Evolutionary conservation across 1,139 yeast species (phyloP).

Genomic region (Blastobotrys raffinosifermentans): DNA sequence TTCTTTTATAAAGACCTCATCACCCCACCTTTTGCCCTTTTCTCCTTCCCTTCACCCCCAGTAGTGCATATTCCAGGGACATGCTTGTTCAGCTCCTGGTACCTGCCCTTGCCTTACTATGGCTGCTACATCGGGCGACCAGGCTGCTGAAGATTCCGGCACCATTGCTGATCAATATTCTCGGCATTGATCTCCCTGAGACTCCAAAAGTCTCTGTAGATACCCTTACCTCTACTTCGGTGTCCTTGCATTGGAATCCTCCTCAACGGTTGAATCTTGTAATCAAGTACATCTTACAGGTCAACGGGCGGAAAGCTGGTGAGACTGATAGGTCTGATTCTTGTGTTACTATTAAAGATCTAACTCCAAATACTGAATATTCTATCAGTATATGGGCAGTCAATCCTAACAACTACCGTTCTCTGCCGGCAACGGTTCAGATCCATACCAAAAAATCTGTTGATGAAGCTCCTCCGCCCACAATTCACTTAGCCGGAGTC

Average conservation of each 20-base stretch:
- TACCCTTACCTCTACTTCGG: conserved; percentile 43
- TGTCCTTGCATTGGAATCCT: conserved; percentile 54
- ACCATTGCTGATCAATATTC: conserved; percentile 42
- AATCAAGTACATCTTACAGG: conserved; percentile 40
- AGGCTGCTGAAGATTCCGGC: conserved; percentile 44
- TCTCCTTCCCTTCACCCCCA: not conserved
- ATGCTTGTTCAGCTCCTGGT: not conserved
- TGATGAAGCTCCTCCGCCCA: conserved; percentile 14
- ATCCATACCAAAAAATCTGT: conserved; percentile 23
- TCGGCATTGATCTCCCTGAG: conserved; percentile 52
- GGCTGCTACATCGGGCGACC: conserved; percentile 47
- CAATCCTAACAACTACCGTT: conserved; percentile 30
- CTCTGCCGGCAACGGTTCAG: conserved; percentile 26
- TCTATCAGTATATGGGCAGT: conserved; percentile 54
- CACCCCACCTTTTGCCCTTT: not conserved
- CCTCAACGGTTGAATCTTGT: conserved; percentile 30
- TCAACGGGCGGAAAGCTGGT: conserved; percentile 44
- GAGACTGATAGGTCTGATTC: conserved; percentile 34
- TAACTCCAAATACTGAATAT: conserved; percentile 45
- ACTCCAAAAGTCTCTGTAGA: conserved; percentile 54
- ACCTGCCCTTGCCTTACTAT: conserved; percentile 35
- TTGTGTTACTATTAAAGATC: conserved; percentile 37
- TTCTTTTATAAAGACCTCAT: too few relatives aligned
- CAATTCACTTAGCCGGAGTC: not conserved
- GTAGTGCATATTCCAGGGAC: not conserved